A percentile compares a stretch with the other conserved stretches of the same genome.
These are phyloP conservation scores for Candida vaughaniae DNA, from an alignment of 805 yeast genomes.

Conservation along the genomic window DNA sequence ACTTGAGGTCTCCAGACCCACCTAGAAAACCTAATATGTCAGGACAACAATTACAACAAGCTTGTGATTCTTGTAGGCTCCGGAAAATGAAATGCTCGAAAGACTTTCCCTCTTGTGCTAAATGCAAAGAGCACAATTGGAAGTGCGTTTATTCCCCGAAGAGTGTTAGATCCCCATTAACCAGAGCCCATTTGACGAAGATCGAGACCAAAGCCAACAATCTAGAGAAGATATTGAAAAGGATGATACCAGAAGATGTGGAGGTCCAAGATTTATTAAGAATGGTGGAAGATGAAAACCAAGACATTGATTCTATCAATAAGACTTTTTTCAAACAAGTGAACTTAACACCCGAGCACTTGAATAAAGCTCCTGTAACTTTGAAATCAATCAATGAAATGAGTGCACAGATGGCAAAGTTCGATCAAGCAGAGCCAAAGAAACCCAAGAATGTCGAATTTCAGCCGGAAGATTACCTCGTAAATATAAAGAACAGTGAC, in stretches of 20 bases:
- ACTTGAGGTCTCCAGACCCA: not conserved
- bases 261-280: slow-evolving; percentile 21
- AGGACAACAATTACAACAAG: slow-evolving; percentile 17
- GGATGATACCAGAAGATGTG: slow-evolving; percentile 30
- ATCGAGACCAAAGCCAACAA: slow-evolving; percentile 54
- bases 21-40: not conserved
- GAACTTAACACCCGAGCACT: slow-evolving; percentile 17
- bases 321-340: slow-evolving; percentile 15
- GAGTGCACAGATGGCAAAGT: slow-evolving; percentile 12
- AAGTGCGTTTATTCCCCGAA: slow-evolving; percentile 78
- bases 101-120: slow-evolving; percentile 71
- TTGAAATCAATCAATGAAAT: slow-evolving; percentile 17
- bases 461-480: slow-evolving; percentile 20
- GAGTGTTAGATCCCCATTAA: slow-evolving; percentile 73
- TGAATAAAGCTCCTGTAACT: slow-evolving; percentile 16
- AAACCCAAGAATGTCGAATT: slow-evolving; percentile 9
- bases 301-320: slow-evolving; percentile 1
- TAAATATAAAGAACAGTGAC: slow-evolving; percentile 19
- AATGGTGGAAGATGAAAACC: slow-evolving; percentile 12
- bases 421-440: slow-evolving; percentile 1
- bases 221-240: slow-evolving; percentile 31
- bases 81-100: slow-evolving; percentile 81
- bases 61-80: slow-evolving; percentile 81
- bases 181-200: slow-evolving; percentile 78
- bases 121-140: slow-evolving; percentile 74